These are phyloP conservation scores for Senna siamea DNA, from an alignment of 306 rosid species.

Conservation along the genomic window DNA sequence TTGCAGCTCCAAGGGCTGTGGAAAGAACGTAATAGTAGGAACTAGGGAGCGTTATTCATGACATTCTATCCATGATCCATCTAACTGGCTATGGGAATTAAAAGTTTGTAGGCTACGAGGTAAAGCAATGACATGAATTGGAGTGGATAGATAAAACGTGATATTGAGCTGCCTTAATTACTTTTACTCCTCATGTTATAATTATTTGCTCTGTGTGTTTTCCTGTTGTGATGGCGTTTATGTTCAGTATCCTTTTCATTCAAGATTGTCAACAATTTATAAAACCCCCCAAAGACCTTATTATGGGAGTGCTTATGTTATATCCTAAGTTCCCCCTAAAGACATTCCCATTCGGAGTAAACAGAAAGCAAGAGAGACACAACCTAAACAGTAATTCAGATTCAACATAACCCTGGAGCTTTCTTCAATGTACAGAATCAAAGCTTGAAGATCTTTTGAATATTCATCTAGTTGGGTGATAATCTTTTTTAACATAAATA, in stretches of 20 bases:
- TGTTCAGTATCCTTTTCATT: slow-evolving; percentile 41
- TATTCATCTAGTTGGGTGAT: too few relatives aligned
- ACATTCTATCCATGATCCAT: slow-evolving; percentile 47
- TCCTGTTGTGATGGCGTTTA: slow-evolving; percentile 38
- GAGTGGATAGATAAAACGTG: slow-evolving; percentile 45
- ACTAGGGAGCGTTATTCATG: slow-evolving; percentile 42
- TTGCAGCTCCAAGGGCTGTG: slow-evolving; percentile 83
- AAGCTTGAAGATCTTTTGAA: too few relatives aligned
- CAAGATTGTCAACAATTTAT: slow-evolving; percentile 40
- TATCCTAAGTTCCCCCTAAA: slow-evolving; percentile 32
- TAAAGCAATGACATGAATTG: slow-evolving; percentile 22
- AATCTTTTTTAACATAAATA: too few relatives aligned
- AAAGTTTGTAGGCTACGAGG: slow-evolving; percentile 32
- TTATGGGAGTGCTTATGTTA: slow-evolving; percentile 37
- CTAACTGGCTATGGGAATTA: slow-evolving; percentile 39
- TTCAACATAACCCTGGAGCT: too few relatives aligned
- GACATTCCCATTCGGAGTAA: too few relatives aligned
- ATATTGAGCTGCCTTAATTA: slow-evolving; percentile 37
- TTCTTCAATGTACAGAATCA: too few relatives aligned
- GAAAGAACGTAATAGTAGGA: slow-evolving; percentile 72
- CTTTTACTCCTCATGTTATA: slow-evolving; percentile 12
- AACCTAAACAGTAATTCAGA: too few relatives aligned
- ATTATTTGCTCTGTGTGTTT: slow-evolving; percentile 31
- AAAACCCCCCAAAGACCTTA: slow-evolving; percentile 31
- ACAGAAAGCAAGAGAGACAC: too few relatives aligned